Evolutionary conservation across 2,329 filamentous ascomycete species (phyloP).

Genomic region (Fusarium robinianum): DNA sequence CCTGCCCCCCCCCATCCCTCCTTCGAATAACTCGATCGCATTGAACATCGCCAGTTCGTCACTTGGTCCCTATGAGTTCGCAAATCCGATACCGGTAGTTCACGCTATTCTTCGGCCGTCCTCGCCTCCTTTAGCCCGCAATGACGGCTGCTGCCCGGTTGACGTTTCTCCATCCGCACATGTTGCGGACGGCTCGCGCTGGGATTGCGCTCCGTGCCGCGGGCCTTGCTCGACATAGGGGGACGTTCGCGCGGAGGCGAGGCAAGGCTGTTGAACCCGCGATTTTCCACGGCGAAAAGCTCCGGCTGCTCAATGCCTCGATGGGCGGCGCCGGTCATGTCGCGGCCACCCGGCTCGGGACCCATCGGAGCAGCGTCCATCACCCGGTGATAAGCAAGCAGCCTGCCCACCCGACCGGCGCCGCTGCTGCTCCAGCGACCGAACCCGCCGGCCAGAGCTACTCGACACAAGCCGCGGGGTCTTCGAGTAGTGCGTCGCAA

Average conservation of each 20-base stretch:
- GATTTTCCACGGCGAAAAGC: slow-evolving; percentile 33
- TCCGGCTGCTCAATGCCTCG: slow-evolving; percentile 22
- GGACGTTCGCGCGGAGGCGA: slow-evolving; percentile 58
- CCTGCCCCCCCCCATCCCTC: neutral
- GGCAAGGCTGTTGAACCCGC: slow-evolving; percentile 65
- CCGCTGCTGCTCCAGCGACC: slow-evolving; percentile 10
- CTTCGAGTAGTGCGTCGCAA: slow-evolving; percentile 10
- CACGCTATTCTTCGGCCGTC: slow-evolving; percentile 5
- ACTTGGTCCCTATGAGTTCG: slow-evolving; percentile 23
- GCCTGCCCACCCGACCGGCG: slow-evolving; percentile 3
- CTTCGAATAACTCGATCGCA: slow-evolving; percentile 1
- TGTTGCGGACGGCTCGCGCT: slow-evolving; percentile 57
- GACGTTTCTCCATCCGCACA: slow-evolving; percentile 70
- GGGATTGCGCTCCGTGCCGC: slow-evolving; percentile 43
- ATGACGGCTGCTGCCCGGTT: slow-evolving; percentile 70
- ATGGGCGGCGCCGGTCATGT: slow-evolving; percentile 20
- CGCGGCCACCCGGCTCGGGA: slow-evolving; percentile 14
- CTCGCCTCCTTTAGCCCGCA: slow-evolving; percentile 8
- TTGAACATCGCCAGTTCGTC: slow-evolving; percentile 6
- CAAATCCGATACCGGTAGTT: slow-evolving; percentile 18
- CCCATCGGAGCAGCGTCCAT: slow-evolving; percentile 5
- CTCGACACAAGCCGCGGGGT: slow-evolving; percentile 6
- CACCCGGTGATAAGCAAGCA: slow-evolving; percentile 10
- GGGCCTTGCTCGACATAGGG: slow-evolving; percentile 46
- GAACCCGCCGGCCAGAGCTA: neutral